Conservation (phyloP, 225 moss, liverwort and hornwort genomes). For the Antitrichia curtipendula region DNA sequence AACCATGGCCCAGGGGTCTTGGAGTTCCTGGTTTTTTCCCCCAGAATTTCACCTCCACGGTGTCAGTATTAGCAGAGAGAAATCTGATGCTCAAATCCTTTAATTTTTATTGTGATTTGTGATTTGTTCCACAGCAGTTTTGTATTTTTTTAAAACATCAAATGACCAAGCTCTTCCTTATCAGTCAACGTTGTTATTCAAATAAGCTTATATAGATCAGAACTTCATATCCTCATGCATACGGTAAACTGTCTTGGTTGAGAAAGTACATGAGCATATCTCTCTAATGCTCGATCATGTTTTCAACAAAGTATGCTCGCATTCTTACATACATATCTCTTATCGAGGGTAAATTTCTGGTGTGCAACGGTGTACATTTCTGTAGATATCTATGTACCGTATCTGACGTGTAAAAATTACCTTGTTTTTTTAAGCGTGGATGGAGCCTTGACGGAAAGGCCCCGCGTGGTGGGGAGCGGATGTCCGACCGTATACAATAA, state of each 20-base stretch:
- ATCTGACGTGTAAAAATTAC: not conserved
- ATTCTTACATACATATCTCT: not conserved
- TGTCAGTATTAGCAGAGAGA: slow-evolving; percentile 8
- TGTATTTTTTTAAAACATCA: not conserved
- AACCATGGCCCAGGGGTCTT: not conserved
- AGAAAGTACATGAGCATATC: not conserved
- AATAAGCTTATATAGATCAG: not conserved
- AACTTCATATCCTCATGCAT: not conserved
- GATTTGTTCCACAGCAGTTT: not conserved
- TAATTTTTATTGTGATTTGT: not conserved
- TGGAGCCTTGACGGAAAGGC: not conserved
- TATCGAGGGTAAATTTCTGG: not conserved
- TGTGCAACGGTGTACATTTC: not conserved
- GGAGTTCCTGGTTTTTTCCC: not conserved
- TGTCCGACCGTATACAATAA: not conserved
- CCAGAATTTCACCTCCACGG: not conserved
- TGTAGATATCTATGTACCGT: not conserved
- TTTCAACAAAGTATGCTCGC: not conserved
- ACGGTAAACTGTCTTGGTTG: not conserved
- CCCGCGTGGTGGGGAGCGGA: not conserved
- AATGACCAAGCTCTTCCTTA: not conserved
- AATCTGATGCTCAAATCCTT: not conserved
- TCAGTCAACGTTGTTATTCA: not conserved
- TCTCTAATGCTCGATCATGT: not conserved
- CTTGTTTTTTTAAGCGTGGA: no score